phyloP scores from a whole-genome alignment of 768 basidiomycete genomes.

The Boletus eberwhitei region DNA sequence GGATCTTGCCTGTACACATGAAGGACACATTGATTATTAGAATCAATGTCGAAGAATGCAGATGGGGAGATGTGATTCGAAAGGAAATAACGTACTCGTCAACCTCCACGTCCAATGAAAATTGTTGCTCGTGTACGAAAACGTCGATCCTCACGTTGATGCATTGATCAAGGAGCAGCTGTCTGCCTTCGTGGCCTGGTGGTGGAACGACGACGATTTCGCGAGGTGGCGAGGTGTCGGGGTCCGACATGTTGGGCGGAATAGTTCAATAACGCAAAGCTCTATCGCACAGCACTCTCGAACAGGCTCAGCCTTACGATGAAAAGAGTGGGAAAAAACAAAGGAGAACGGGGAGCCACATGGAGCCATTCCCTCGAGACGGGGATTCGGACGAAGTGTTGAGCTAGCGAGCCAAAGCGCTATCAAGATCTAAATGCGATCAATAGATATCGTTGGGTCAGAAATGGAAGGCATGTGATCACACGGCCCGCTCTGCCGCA shows the following conservation, averaged over 20 bases:
- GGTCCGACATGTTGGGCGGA: slow-evolving; percentile 14
- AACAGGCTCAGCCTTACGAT: slow-evolving; percentile 9
- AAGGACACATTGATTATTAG: slow-evolving; percentile 3
- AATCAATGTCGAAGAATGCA: slow-evolving; percentile 9
- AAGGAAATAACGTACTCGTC: slow-evolving; percentile 54
- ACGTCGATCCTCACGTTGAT: slow-evolving; percentile 52
- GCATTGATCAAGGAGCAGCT: slow-evolving; percentile 60
- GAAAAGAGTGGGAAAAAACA: neutral
- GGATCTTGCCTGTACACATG: slow-evolving; percentile 51
- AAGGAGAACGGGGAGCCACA: slow-evolving; percentile 10
- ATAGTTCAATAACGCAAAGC: slow-evolving; percentile 1
- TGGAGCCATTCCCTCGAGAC: slow-evolving; percentile 15
- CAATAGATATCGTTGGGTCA: neutral
- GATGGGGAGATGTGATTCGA: slow-evolving; percentile 7
- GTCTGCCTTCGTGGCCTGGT: slow-evolving; percentile 35
- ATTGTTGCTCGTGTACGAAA: slow-evolving; percentile 53
- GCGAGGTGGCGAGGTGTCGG: slow-evolving; percentile 38
- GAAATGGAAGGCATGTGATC: slow-evolving; percentile 8
- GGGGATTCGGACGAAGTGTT: slow-evolving; percentile 6
- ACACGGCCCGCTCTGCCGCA: neutral
- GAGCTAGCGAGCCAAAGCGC: slow-evolving; percentile 8
- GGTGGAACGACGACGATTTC: slow-evolving; percentile 53
- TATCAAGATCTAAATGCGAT: slow-evolving; percentile 13
- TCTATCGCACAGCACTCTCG: slow-evolving; percentile 16
- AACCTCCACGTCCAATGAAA: slow-evolving; percentile 70